Conservation (phyloP, 2,329 filamentous ascomycete genomes). For the Diplodia seriata region DNA sequence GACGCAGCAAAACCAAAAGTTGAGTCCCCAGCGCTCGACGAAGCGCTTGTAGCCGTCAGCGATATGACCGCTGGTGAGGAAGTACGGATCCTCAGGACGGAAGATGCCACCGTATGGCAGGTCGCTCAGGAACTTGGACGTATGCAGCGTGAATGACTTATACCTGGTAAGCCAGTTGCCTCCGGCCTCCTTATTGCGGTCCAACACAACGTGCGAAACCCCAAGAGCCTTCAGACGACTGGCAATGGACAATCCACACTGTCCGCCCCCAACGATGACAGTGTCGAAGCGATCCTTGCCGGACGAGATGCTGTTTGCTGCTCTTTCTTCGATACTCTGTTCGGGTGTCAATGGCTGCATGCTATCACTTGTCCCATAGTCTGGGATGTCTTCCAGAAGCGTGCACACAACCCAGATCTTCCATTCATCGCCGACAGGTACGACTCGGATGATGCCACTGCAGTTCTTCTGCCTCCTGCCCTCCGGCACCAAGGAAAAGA, state of each 20-base stretch:
- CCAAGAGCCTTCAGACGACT: conserved; percentile 54
- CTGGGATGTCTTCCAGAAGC: conserved; percentile 47
- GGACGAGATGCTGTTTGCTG: conserved; percentile 42
- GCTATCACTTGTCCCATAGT: conserved; percentile 40
- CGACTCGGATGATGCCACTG: conserved; percentile 44
- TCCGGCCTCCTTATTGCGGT: conserved; percentile 52
- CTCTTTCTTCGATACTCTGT: conserved; percentile 41
- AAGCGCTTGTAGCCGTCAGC: conserved; percentile 50
- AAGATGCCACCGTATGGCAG: conserved; percentile 48
- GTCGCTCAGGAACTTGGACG: conserved; percentile 50
- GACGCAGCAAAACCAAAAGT: conserved; percentile 49
- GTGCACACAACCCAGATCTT: conserved; percentile 51
- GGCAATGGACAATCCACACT: conserved; percentile 53
- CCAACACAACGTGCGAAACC: conserved; percentile 54
- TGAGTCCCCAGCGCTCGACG: conserved; percentile 47
- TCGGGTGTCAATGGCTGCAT: conserved; percentile 33
- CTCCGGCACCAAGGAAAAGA: conserved; percentile 39
- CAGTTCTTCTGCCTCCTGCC: conserved; percentile 34
- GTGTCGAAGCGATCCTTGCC: conserved; percentile 33
- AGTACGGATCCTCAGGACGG: conserved; percentile 39
- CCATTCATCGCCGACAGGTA: conserved; percentile 44
- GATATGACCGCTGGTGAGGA: conserved; percentile 44
- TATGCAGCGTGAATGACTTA: conserved; percentile 52
- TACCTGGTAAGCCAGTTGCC: conserved; percentile 58
- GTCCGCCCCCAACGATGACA: conserved; percentile 49